Evolutionary conservation across 805 yeast genomes (phyloP).

Genomic region (Lipomyces yamanashiensis): DNA sequence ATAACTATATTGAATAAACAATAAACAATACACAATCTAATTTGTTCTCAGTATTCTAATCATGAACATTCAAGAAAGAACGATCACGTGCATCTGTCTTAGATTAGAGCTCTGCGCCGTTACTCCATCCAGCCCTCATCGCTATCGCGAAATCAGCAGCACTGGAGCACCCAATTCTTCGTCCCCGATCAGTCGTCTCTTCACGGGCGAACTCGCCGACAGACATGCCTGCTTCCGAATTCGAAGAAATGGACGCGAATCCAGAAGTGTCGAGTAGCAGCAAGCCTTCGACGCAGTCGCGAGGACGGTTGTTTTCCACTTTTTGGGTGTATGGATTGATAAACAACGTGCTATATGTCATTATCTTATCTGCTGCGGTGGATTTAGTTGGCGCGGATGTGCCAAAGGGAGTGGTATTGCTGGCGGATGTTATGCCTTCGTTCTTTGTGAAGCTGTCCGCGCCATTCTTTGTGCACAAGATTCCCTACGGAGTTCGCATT

Average conservation of each 20-base stretch:
- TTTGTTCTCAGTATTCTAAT: no score
- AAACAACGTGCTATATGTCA: conserved; percentile 88
- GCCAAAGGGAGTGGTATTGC: conserved; percentile 83
- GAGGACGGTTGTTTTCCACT: conserved; percentile 25
- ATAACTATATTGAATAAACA: no score
- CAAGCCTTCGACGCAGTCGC: conserved; percentile 1
- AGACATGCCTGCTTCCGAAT: neutral
- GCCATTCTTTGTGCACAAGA: conserved; percentile 74
- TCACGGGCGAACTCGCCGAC: neutral
- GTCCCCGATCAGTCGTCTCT: neutral
- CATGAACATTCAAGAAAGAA: no score
- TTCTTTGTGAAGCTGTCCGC: conserved; percentile 70
- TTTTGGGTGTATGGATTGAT: conserved; percentile 67
- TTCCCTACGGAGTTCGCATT: conserved; percentile 64
- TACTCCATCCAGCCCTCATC: no score
- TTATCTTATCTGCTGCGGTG: conserved; percentile 87
- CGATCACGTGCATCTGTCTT: no score
- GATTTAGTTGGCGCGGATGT: conserved; percentile 82
- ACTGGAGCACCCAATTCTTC: neutral
- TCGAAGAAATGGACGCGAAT: conserved; percentile 5
- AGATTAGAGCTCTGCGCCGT: no score
- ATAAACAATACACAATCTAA: no score
- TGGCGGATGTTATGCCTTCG: conserved; percentile 88
- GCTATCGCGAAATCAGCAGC: neutral
- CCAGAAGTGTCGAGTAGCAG: neutral